Base-by-base conservation (phyloP, 495 filamentous ascomycete genomes). In the Neurospora sublineolata region DNA sequence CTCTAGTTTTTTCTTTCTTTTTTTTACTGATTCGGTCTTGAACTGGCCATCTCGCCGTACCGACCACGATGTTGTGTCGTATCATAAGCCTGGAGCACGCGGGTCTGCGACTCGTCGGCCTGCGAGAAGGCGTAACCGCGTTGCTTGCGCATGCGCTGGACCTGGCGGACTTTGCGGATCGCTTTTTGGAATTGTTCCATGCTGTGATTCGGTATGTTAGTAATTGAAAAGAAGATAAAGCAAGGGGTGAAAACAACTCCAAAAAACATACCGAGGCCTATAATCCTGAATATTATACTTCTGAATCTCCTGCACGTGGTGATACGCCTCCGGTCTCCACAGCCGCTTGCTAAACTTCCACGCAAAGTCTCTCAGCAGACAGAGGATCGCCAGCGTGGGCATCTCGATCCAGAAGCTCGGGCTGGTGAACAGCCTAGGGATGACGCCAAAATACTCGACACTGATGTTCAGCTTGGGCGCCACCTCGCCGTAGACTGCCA, bases 171-270 rank as follows among this genome's bases (percentile, higher is more conserved):
- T 82, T 99, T 99, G 75, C 95, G 90, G 78, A 99, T 97, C 36
- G 95, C 95, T 82, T 99, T 99, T 82, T 99, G 95, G 88, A 99
- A 99, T 82, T 99, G 95, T 80, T 99, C 95, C 95, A 99, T 99
- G 44, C 91, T 93, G 73, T 76, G 58, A n/a, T 16, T 11, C 27
- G 14, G 14, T 46, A 69, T 1, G 67, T 77, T 64, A 81, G 72
- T 9, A 67, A 60, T 14, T 16, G 1, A 18, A 2, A 18, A 4
- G 9, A 52, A 14, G 10, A 12, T 4, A 18, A 3, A 60, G 67
- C n/a, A 71, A 39, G 20, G 41, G 1, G 52, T 38, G 46, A 64
- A 39, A 73, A 36, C 3, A 0, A 39, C 33, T 42, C 37, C 71
- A 12, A 39, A 70, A 73, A 71, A 75, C 79, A 67, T 87, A 91